These are phyloP conservation scores for Phytophthora tentaculata DNA, from an alignment of 352 stramenopile species.

Conservation along the genomic window DNA sequence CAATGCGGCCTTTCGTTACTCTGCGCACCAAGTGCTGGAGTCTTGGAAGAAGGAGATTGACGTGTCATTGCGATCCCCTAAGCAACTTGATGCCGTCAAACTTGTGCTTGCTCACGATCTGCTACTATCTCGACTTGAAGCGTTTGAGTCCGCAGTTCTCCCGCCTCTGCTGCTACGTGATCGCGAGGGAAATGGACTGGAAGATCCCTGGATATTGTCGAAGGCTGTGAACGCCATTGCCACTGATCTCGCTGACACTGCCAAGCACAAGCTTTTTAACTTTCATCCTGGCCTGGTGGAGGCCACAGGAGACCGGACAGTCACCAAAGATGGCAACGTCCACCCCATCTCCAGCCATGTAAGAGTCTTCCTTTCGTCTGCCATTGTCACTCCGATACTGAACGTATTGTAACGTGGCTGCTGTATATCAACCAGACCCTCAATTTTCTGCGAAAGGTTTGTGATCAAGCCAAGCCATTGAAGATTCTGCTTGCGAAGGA, in stretches of 20 bases:
- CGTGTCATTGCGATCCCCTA: constrained; percentile 19
- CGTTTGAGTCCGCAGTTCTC: constrained; percentile 48
- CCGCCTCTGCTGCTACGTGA: constrained; percentile 73
- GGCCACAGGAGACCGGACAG: constrained; percentile 44
- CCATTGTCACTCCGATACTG: background rate
- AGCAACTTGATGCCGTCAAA: constrained; percentile 54
- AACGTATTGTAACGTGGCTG: background rate
- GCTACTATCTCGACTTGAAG: constrained; percentile 34
- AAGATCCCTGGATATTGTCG: constrained; percentile 73
- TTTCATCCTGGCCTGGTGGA: constrained; percentile 74
- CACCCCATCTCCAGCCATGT: constrained; percentile 80
- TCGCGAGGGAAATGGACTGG: constrained; percentile 57
- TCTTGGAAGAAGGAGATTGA: constrained; percentile 56
- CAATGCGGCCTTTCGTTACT: constrained; percentile 66
- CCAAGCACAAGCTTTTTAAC: constrained; percentile 68
- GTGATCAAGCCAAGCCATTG: constrained; percentile 68
- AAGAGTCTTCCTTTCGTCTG: constrained; percentile 17
- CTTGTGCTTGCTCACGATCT: constrained; percentile 68
- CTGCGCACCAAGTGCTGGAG: constrained; percentile 59
- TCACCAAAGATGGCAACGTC: constrained; percentile 81
- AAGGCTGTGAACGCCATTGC: constrained; percentile 53
- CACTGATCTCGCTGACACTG: constrained; percentile 42
- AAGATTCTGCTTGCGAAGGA: constrained; percentile 63
- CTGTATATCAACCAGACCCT: constrained; percentile 47
- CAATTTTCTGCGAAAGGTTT: constrained; percentile 78